These are phyloP conservation scores for Kuraishia capsulata DNA, from an alignment of 805 yeast species.

Conservation along the genomic window DNA sequence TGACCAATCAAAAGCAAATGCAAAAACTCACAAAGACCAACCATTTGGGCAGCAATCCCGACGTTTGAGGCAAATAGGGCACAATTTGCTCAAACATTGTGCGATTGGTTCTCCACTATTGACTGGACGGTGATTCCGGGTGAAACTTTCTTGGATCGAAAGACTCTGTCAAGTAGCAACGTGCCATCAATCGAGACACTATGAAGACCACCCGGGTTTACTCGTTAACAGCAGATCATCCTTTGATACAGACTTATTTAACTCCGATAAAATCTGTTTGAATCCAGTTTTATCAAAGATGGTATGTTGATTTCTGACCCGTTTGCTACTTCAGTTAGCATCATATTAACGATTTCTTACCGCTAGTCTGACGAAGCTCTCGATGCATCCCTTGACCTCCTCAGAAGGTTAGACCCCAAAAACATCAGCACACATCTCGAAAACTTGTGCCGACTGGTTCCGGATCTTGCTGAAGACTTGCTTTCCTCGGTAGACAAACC, in stretches of 20 bases:
- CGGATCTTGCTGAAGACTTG: slow-evolving; percentile 78
- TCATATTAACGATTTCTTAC: neutral
- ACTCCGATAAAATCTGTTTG: too few species aligned
- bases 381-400: slow-evolving; percentile 72
- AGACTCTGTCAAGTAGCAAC: too few species aligned
- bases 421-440: slow-evolving; percentile 35
- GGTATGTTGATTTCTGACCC: neutral
- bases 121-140: too few species aligned
- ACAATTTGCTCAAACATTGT: slow-evolving; percentile 16
- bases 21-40: slow-evolving; percentile 51
- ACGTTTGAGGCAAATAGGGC: slow-evolving; percentile 28
- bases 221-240: too few species aligned
- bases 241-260: too few species aligned
- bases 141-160: too few species aligned
- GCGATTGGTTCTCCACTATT: slow-evolving; percentile 7
- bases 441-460: slow-evolving; percentile 43
- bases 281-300: too few species aligned
- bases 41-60: slow-evolving; percentile 71
- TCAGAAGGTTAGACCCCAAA: slow-evolving; percentile 68
- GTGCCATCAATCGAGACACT: too few species aligned
- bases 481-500: slow-evolving; percentile 86
- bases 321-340: neutral
- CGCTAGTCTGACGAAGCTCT: slow-evolving; percentile 36
- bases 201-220: too few species aligned
- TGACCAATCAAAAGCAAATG: too few species aligned